phyloP scores from a whole-genome alignment of 805 yeast genomes.

The Brettanomyces bruxellensis region DNA sequence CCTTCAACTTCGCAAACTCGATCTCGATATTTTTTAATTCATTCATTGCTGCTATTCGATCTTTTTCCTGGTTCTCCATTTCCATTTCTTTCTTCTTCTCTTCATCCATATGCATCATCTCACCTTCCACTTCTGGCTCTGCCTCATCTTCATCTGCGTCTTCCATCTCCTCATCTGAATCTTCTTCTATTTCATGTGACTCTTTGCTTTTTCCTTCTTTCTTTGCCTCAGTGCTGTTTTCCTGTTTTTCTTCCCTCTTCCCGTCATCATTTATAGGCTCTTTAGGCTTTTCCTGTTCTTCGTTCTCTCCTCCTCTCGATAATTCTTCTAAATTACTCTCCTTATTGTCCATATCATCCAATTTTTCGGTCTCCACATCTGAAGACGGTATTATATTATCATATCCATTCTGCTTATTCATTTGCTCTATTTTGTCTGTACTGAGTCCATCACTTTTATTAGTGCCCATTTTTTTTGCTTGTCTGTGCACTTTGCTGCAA shows the following conservation, averaged over 20 bases:
- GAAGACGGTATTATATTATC: constrained; percentile 30
- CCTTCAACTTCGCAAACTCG: constrained; percentile 80
- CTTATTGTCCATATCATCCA: constrained; percentile 51
- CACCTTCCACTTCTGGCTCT: constrained; percentile 20
- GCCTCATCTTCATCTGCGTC: constrained; percentile 23
- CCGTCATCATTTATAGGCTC: constrained; percentile 5
- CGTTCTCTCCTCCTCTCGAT: constrained; percentile 23
- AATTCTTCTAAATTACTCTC: constrained; percentile 40
- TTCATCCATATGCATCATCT: constrained; percentile 2
- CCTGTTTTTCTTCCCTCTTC: constrained; percentile 3
- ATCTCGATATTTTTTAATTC: constrained; percentile 74
- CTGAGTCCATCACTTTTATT: not conserved
- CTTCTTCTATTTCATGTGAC: constrained; percentile 23
- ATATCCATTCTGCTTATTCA: not conserved
- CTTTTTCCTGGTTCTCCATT: constrained; percentile 27
- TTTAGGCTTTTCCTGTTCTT: constrained; percentile 19
- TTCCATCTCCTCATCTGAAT: constrained; percentile 38
- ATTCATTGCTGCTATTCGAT: constrained; percentile 55
- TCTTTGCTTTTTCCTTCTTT: not conserved
- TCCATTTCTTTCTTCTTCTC: constrained; percentile 19
- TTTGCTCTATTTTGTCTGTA: not conserved
- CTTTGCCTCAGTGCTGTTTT: not conserved
- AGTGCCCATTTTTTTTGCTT: too few species aligned
- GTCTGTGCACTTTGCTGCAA: too few species aligned
- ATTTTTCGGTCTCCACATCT: constrained; percentile 87